These are phyloP conservation scores for Podospora pseudocomata DNA, from an alignment of 495 filamentous ascomycete species.

Conservation along the genomic window DNA sequence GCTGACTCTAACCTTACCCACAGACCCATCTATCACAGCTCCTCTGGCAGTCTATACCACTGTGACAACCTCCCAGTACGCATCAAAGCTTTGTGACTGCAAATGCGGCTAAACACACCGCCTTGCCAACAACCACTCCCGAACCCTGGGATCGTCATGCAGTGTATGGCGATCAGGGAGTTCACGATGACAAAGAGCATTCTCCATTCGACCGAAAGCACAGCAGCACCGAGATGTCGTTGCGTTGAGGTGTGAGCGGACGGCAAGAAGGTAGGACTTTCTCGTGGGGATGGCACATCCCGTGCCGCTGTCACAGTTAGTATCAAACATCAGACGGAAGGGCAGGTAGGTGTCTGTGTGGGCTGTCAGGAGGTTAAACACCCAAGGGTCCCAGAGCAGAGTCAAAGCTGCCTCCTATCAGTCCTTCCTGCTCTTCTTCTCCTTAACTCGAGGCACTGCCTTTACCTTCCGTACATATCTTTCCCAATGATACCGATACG, in stretches of 20 bases:
- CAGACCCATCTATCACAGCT: not conserved
- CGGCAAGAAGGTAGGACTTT: too few species aligned
- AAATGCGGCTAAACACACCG: slow-evolving; percentile 3
- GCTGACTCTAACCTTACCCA: not conserved
- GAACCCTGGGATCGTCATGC: slow-evolving; percentile 1
- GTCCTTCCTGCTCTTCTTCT: not conserved
- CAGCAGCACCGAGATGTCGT: not conserved
- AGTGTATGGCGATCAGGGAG: not conserved
- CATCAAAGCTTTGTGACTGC: not conserved
- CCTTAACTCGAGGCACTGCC: not conserved
- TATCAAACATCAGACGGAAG: too few species aligned
- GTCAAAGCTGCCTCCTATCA: not conserved
- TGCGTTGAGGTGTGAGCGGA: not conserved
- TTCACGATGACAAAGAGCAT: not conserved
- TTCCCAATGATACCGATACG: not conserved
- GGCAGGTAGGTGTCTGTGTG: too few species aligned
- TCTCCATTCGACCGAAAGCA: not conserved
- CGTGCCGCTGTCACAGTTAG: too few species aligned
- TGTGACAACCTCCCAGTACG: not conserved
- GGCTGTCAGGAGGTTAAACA: too few species aligned
- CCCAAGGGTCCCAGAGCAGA: too few species aligned
- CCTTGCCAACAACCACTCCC: not conserved
- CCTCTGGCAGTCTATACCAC: not conserved
- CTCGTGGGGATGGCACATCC: too few species aligned
- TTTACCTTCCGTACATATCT: not conserved